Percentiles rank a stretch among this genome's conserved stretches.
phyloP scores from a whole-genome alignment of 345 rosid species.

The Firmiana major region DNA sequence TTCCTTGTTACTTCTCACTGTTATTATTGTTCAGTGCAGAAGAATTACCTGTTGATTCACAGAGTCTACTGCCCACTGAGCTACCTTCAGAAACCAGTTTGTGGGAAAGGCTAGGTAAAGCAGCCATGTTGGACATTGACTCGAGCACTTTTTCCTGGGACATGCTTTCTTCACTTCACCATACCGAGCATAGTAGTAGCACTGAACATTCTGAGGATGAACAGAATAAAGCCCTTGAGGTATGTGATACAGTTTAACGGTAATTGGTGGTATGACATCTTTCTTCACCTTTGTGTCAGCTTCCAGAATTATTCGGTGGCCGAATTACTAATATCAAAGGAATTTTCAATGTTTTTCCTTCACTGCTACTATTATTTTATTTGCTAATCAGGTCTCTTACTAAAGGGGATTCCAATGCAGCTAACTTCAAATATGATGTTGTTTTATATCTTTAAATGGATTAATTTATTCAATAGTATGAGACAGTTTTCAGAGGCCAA shows the following conservation, averaged over 20 bases:
- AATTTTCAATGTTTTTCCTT: not conserved
- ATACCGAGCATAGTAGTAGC: slow-evolving; percentile 87
- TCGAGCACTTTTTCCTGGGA: slow-evolving; percentile 75
- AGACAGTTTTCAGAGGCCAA: not conserved
- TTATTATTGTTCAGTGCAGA: slow-evolving; percentile 46
- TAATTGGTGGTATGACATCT: not conserved
- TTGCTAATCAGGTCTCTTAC: not conserved
- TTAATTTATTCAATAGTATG: not conserved
- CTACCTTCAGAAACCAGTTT: slow-evolving; percentile 58
- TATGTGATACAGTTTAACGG: slow-evolving; percentile 23
- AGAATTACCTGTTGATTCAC: slow-evolving; percentile 47
- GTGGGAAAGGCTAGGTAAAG: slow-evolving; percentile 95
- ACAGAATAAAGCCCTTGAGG: slow-evolving; percentile 86
- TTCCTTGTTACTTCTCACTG: slow-evolving; percentile 14
- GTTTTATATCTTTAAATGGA: not conserved
- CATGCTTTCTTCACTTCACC: slow-evolving; percentile 93
- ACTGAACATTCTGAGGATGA: slow-evolving; percentile 88
- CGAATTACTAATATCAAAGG: not conserved
- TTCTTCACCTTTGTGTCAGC: not conserved
- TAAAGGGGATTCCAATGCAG: not conserved
- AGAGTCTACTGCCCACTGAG: slow-evolving; percentile 39
- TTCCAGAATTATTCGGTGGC: not conserved
- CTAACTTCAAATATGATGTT: not conserved
- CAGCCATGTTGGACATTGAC: slow-evolving; percentile 63
- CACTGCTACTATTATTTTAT: not conserved